Conservation (phyloP, 1,284 basidiomycete genomes). For the Ustilago sp. region DNA sequence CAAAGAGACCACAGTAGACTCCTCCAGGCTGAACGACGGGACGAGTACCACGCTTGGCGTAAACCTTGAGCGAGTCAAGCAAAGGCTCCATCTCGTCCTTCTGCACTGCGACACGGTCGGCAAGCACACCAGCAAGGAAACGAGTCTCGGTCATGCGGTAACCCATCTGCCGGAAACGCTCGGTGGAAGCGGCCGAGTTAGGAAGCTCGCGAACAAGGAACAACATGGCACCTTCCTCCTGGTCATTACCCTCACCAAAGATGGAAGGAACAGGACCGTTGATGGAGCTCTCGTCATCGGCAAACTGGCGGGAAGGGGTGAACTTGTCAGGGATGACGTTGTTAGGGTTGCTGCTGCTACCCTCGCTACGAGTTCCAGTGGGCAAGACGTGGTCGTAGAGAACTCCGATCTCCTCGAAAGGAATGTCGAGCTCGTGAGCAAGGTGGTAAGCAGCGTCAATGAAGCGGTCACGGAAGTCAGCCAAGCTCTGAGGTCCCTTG, state of each 20-base stretch:
- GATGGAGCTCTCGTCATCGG: constrained; percentile 62
- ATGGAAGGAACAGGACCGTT: constrained; percentile 55
- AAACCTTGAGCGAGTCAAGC: constrained; percentile 72
- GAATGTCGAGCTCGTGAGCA: constrained; percentile 71
- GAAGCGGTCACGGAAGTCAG: constrained; percentile 72
- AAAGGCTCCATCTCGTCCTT: constrained; percentile 72
- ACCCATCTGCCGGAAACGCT: constrained; percentile 72
- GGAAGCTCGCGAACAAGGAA: constrained; percentile 72
- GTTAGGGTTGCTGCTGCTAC: constrained; percentile 13
- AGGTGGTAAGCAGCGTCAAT: constrained; percentile 72
- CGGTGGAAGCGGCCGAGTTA: constrained; percentile 68
- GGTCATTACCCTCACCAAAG: constrained; percentile 59
- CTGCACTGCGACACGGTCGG: constrained; percentile 71
- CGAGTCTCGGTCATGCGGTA: constrained; percentile 73
- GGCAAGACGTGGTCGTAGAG: constrained; percentile 74
- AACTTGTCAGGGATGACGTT: constrained; percentile 36
- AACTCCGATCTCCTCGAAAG: constrained; percentile 74
- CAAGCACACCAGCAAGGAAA: constrained; percentile 72
- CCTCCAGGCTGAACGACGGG: constrained; percentile 73
- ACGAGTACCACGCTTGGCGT: constrained; percentile 72
- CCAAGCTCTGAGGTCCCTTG: constrained; percentile 55
- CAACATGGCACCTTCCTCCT: constrained; percentile 72
- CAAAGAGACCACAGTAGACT: constrained; percentile 73
- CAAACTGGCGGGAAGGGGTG: constrained; percentile 41
- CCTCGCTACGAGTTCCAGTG: constrained; percentile 69